A percentile compares a stretch with the other conserved stretches of the same genome.
phyloP scores from a whole-genome alignment of 371 early-diverging fungal genomes.

The Apophysomyces sp. region DNA sequence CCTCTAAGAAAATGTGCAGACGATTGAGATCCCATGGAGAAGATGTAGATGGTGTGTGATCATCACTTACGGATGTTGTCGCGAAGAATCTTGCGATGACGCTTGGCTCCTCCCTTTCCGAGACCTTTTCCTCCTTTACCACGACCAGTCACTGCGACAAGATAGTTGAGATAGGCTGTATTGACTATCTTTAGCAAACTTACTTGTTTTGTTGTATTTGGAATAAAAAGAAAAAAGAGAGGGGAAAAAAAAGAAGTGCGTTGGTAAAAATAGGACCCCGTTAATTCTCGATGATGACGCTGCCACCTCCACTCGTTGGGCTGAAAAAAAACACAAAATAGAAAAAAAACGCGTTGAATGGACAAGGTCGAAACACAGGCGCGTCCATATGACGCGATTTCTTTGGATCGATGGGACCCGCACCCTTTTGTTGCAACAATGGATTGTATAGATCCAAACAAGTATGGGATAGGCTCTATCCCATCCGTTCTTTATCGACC shows the following conservation, averaged over 20 bases:
- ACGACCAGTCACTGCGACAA: constrained; percentile 71
- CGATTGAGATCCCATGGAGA: neutral
- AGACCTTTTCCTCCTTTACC: constrained; percentile 98
- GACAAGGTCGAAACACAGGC: too few relatives aligned
- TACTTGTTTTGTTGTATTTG: constrained; percentile 5
- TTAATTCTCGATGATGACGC: neutral
- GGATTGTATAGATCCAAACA: too few relatives aligned
- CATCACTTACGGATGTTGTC: constrained; percentile 78
- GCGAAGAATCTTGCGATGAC: constrained; percentile 98
- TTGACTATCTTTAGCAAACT: neutral
- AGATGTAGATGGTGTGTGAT: neutral
- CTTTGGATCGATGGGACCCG: neutral
- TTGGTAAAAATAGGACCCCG: neutral
- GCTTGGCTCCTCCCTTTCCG: constrained; percentile 95
- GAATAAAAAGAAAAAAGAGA: constrained; percentile 2
- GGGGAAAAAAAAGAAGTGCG: constrained; percentile 4
- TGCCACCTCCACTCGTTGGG: neutral
- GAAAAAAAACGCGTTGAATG: neutral
- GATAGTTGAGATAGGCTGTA: neutral
- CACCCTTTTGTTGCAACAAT: too few relatives aligned
- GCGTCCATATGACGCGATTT: neutral
- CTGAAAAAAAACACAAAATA: neutral
- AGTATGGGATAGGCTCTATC: too few relatives aligned
- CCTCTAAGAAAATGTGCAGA: constrained; percentile 44
- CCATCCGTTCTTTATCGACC: neutral